A percentile compares a stretch with the other conserved stretches of the same genome.
Conservation (phyloP, 179 eudicot genomes). For the Beta corolliflora region DNA sequence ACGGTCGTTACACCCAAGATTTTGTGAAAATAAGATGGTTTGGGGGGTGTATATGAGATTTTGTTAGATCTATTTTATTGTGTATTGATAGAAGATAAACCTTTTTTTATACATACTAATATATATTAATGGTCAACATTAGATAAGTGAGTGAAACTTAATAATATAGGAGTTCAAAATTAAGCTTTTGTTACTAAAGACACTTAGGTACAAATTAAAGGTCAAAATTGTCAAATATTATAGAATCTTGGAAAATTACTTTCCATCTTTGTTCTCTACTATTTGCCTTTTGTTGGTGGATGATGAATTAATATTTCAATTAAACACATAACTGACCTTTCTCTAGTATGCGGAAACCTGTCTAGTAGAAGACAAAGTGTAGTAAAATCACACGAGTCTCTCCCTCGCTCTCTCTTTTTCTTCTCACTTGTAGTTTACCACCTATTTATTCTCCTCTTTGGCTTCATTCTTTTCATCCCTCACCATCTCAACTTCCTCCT, state of each 20-base stretch:
- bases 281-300: background rate
- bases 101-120: no score
- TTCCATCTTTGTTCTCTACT: background rate
- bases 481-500: background rate
- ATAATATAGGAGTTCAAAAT: no score
- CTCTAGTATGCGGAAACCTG: background rate
- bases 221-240: background rate
- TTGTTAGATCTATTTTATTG: no score
- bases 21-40: no score
- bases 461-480: conserved; percentile 9
- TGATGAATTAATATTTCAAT: background rate
- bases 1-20: no score
- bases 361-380: conserved; percentile 20
- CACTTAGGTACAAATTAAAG: background rate
- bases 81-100: no score
- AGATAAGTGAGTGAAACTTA: no score
- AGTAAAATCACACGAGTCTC: conserved; percentile 7
- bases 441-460: conserved; percentile 17
- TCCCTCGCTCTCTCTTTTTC: background rate
- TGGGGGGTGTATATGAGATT: no score
- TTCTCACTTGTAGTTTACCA: background rate
- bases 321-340: conserved; percentile 8
- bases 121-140: no score
- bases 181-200: no score
- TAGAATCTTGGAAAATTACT: background rate